phyloP scores from a whole-genome alignment of 768 basidiomycete species.

The Paxillus involutus region DNA sequence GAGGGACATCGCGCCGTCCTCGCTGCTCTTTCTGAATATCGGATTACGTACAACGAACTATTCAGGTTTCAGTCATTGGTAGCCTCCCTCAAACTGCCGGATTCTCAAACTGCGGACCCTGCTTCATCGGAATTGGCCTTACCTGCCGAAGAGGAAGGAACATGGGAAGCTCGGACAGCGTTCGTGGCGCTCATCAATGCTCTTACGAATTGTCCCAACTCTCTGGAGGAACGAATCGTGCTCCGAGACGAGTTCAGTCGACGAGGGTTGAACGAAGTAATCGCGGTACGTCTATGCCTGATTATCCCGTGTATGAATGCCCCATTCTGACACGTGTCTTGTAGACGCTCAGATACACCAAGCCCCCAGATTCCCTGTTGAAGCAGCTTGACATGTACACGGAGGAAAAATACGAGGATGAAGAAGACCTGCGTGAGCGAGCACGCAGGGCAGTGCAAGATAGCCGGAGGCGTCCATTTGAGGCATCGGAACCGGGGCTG shows the following conservation, averaged over 20 bases:
- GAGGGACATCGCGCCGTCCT: constrained; percentile 78
- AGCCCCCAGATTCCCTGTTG: constrained; percentile 76
- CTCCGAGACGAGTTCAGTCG: constrained; percentile 82
- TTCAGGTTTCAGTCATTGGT: constrained; percentile 84
- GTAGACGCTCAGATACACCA: constrained; percentile 72
- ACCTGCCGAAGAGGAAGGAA: constrained; percentile 58
- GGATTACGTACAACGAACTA: constrained; percentile 63
- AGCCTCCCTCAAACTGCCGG: constrained; percentile 55
- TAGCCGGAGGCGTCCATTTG: constrained; percentile 18
- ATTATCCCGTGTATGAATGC: not conserved
- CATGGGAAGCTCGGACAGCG: constrained; percentile 81
- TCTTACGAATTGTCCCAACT: constrained; percentile 70
- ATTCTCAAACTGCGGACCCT: constrained; percentile 37
- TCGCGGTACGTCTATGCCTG: constrained; percentile 60
- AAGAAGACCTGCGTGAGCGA: constrained; percentile 77
- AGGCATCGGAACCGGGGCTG: constrained; percentile 49
- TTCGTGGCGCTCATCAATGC: constrained; percentile 81
- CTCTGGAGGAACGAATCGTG: constrained; percentile 74
- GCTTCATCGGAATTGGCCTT: constrained; percentile 32
- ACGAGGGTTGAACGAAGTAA: constrained; percentile 78
- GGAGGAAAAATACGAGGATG: constrained; percentile 90
- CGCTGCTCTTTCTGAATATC: constrained; percentile 78
- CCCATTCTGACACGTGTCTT: not conserved
- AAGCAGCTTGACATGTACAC: constrained; percentile 79
- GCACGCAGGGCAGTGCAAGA: constrained; percentile 38